Base-by-base conservation (phyloP, 2,329 filamentous ascomycete genomes). In the Colletotrichum musae region DNA sequence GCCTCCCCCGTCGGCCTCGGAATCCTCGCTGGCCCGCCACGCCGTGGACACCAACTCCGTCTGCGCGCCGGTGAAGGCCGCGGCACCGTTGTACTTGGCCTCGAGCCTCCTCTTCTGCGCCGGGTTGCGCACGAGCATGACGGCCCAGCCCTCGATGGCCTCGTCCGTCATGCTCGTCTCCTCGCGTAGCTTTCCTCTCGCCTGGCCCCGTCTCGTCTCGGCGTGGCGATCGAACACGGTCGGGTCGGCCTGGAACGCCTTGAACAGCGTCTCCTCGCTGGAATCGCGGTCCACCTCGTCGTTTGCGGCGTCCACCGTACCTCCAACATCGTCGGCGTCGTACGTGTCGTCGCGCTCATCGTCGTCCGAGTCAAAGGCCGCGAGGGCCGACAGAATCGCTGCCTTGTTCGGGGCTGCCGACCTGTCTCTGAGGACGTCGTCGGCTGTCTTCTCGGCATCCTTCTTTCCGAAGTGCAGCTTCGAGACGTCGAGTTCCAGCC, bases 281-380 rank as follows among this genome's bases (percentile, higher is more conserved):
- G 81, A 83, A 39, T 89, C 86, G 45, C 80, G 84, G 65, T 87
- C 84, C 1, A 81, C 81, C 67, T 88, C 85, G 59, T 89, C 88
- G 43, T 87, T 85, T n/a, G 89, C 85, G 6, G 88, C 84, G 18
- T 97, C 94, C 3, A 98, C 91, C 0, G 93, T 93, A 24, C 95
- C 95, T 43, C 96, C 96, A 2, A 98, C 94, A 76, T 98, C 96
- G 58, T 91, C 94, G 2, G 92, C 90, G 75, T 99, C 96, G 77
- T 99, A 99, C 0, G 95, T 98, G 78, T 99, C 96, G 79, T 99
- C 96, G 43, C 94, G 89, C 82, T 99, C 96, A 78, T 99, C 96
- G 73, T 98, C 96, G 74, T 98, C 95, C 0, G 92, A 92, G 81
- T 98, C 95, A 73, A 98, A 98, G 0, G 92, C 88, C 16, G 94